A percentile compares a stretch with the other conserved stretches of the same genome.
phyloP scores from a whole-genome alignment of 306 rosid genomes.

The Lablab purpureus region DNA sequence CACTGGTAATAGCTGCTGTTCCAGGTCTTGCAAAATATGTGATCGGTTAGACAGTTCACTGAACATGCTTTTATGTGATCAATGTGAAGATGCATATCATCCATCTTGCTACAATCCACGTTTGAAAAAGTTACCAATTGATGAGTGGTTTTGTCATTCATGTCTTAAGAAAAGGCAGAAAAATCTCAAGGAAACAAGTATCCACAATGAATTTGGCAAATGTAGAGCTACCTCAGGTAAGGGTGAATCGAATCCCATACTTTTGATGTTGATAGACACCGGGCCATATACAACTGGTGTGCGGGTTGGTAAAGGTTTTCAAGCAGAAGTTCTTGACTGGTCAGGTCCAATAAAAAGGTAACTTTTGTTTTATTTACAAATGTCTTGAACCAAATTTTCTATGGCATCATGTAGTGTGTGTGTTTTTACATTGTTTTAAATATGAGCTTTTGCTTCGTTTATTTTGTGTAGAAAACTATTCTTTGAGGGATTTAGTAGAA shows the following conservation, averaged over 20 bases:
- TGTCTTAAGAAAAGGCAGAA: slow-evolving; percentile 70
- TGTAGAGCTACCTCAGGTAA: slow-evolving; percentile 54
- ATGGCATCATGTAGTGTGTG: too few species aligned
- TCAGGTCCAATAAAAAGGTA: slow-evolving; percentile 73
- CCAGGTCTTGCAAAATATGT: slow-evolving; percentile 77
- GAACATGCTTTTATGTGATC: slow-evolving; percentile 86
- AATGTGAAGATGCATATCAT: slow-evolving; percentile 90
- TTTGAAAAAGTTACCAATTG: slow-evolving; percentile 62
- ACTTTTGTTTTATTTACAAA: slow-evolving; percentile 45
- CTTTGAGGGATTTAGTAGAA: not conserved
- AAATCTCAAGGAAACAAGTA: slow-evolving; percentile 60
- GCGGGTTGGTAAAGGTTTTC: slow-evolving; percentile 94
- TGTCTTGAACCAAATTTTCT: too few species aligned
- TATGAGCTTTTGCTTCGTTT: too few species aligned
- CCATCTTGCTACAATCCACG: slow-evolving; percentile 73
- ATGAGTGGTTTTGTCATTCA: slow-evolving; percentile 93
- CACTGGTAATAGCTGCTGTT: slow-evolving; percentile 50
- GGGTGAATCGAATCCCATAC: slow-evolving; percentile 62
- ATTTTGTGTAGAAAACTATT: too few species aligned
- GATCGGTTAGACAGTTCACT: slow-evolving; percentile 56
- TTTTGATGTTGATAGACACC: slow-evolving; percentile 67
- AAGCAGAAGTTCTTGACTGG: slow-evolving; percentile 88
- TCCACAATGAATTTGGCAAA: slow-evolving; percentile 55
- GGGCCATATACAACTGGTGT: slow-evolving; percentile 66
- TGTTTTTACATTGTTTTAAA: too few species aligned